Evolutionary conservation across 805 yeast species (phyloP), one percentile per base, ranked within the genome.

Genomic region (Ogataea zsoltii): DNA sequence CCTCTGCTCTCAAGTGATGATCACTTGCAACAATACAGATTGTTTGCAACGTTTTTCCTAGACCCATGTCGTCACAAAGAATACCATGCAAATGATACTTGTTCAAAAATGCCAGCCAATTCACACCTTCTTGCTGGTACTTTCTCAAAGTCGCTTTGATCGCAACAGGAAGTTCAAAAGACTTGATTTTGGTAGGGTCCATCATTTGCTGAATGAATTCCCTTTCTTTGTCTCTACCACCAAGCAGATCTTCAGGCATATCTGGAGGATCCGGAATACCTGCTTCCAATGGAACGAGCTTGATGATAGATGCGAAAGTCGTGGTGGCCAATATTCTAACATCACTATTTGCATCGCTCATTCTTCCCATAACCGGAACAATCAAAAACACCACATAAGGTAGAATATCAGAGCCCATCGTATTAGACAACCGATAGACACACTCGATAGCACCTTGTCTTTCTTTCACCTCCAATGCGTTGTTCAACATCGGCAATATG

Each of bases 21-120:
- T 94, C 99, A 62, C 97, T 88, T 0, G 99, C 88, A 43, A 94
- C 90, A 54, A 95, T 92, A 68, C 99, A 94, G 60, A 94, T 91
- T 0, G 99, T 91, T 67, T 94, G 99, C 49, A 94, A 74, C 0
- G 99, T 94, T 64, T 94, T 94, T 42, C 99, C 99, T 25, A 94
- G 75, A 6, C 99, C 99, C 99, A 94, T 94, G 80, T 94, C 99
- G 65, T 94, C 99, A 80, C 99, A 94, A 39, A 94, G 72, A 59
- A 94, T 92, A 43, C 99, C 99, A 69, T 94, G 99, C 42, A 94
- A 71, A 65, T 92, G 96, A 62, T 94, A 94, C 59, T 88, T 88
- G 69, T 94, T 94, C 59, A 94, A 75, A 61, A 94, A 94, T 7
- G 96, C 96, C 43, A 94, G 74, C 99, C 99, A 94, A 63, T 92